Evolutionary conservation across 371 early-diverging fungal species (phyloP).

Genomic region (Saksenaea oblongispora): DNA sequence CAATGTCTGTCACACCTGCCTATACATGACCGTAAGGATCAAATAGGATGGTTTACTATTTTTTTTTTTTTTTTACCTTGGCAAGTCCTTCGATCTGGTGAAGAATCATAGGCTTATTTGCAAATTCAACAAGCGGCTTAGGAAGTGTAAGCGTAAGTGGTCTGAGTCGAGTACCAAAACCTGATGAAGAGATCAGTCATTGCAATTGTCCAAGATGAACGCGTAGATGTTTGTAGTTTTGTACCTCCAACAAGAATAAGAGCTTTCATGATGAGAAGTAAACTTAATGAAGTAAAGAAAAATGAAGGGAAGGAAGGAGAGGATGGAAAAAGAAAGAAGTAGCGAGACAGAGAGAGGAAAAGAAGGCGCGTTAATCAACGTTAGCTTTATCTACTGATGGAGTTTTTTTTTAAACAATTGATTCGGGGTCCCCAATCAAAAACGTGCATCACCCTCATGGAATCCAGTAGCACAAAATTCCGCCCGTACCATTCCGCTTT

Average conservation of each 20-base stretch:
- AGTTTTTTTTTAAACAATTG: neutral
- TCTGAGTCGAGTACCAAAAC: conserved; percentile 98
- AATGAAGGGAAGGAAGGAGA: conserved; percentile 10
- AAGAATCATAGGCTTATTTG: conserved; percentile 98
- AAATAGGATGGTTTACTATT: neutral
- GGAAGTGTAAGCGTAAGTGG: conserved; percentile 98
- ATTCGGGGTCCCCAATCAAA: conserved; percentile 4
- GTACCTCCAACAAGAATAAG: conserved; percentile 98
- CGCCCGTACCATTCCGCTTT: neutral
- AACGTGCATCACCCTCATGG: neutral
- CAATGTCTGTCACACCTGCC: conserved; percentile 97
- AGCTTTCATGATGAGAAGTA: conserved; percentile 80
- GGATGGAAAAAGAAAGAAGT: neutral
- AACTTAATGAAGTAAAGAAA: conserved; percentile 2
- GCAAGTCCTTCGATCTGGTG: conserved; percentile 98
- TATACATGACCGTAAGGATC: conserved; percentile 25
- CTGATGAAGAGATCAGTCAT: conserved; percentile 39
- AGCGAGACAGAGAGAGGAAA: conserved; percentile 2
- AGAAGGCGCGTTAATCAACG: neutral
- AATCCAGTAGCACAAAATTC: neutral
- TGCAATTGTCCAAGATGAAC: neutral
- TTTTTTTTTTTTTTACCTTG: conserved; percentile 60
- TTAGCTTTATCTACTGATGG: neutral
- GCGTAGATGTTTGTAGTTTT: conserved; percentile 3
- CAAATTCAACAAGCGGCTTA: conserved; percentile 99